These are phyloP conservation scores for Oryza glumipatula DNA, from an alignment of 176 grass and related monocot species.

Conservation along the genomic window DNA sequence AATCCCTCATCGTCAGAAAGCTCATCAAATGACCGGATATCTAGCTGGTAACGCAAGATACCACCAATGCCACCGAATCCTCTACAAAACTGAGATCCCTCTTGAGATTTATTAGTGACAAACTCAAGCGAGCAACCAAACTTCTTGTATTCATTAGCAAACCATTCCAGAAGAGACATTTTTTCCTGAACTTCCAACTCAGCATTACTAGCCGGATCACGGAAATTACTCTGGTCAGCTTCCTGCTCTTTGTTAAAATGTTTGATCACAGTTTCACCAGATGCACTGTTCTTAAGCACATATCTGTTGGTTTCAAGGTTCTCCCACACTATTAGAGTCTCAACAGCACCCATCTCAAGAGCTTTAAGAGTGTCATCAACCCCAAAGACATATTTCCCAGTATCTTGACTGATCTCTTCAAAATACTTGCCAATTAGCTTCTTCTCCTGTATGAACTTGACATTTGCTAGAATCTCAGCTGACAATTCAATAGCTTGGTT, in stretches of 20 bases:
- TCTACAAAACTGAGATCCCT: slow-evolving; percentile 61
- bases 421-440: slow-evolving; percentile 61
- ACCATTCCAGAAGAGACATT: slow-evolving; percentile 53
- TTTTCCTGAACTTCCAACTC: slow-evolving; percentile 60
- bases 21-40: slow-evolving; percentile 60
- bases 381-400: slow-evolving; percentile 59
- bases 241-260: slow-evolving; percentile 64
- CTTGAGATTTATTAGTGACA: slow-evolving; percentile 62
- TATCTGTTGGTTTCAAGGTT: slow-evolving; percentile 57
- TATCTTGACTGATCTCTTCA: slow-evolving; percentile 65
- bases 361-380: slow-evolving; percentile 58
- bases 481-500: slow-evolving; percentile 64
- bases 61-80: slow-evolving; percentile 63
- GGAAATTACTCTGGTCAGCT: slow-evolving; percentile 51
- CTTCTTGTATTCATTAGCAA: slow-evolving; percentile 64
- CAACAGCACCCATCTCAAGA: slow-evolving; percentile 65
- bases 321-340: slow-evolving; percentile 62
- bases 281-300: slow-evolving; percentile 44
- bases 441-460: slow-evolving; percentile 61
- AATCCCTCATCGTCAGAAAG: slow-evolving; percentile 47
- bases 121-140: slow-evolving; percentile 57
- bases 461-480: slow-evolving; percentile 59
- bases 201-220: slow-evolving; percentile 36
- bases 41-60: slow-evolving; percentile 55
- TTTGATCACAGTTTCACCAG: slow-evolving; percentile 44